Evolutionary conservation across 2,329 filamentous ascomycete species (phyloP), one percentile per base, ranked within the genome.

Genomic region (Capronia epimyces): DNA sequence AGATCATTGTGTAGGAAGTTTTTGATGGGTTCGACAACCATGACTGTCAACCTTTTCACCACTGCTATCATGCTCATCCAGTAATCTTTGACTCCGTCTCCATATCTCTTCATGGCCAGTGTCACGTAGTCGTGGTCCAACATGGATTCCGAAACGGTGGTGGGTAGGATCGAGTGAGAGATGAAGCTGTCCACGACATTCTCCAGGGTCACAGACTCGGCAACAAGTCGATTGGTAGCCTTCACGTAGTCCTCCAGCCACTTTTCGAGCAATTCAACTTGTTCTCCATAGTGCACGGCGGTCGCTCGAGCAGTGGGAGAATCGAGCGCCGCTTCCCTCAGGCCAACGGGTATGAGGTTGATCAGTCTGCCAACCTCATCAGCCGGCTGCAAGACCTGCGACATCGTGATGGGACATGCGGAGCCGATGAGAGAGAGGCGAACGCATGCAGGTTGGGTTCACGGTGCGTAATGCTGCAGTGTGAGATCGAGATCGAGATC

Each of bases 71-170:
- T 78, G 58, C 85, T 83, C 57, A 79, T 80, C 89, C 89, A 96
- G 74, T 89, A 90, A 65, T 95, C 90, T 62, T 84, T 83, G 48
- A 89, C 84, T 3, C 87, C 87, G 59, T 98, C 91, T 15, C 84
- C 86, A 65, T 90, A 86, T 50, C 87, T 80, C 68, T 86, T 87
- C 67, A 97, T 80, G 13, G 90, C 89, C 55, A 95, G 75, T 42
- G 95, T 76, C 0, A 90, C 93, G 68, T 97, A 97, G 71, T 98
- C 93, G 71, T 95, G 89, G 66, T 98, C 93, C 64, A 98, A 77
- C 46, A 91, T 80, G 47, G 86, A 85, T 68, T 96, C 90, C 53
- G 86, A 88, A 49, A 89, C 76, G 49, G 83, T 79, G 18, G 79
- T 69, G 3, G 86, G 84, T 21, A 88, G 87, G n/a, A 84, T 79